Evolutionary conservation across 129 eudicot genomes (phyloP).

Genomic region (Chrysanthemum lavandulifolium): DNA sequence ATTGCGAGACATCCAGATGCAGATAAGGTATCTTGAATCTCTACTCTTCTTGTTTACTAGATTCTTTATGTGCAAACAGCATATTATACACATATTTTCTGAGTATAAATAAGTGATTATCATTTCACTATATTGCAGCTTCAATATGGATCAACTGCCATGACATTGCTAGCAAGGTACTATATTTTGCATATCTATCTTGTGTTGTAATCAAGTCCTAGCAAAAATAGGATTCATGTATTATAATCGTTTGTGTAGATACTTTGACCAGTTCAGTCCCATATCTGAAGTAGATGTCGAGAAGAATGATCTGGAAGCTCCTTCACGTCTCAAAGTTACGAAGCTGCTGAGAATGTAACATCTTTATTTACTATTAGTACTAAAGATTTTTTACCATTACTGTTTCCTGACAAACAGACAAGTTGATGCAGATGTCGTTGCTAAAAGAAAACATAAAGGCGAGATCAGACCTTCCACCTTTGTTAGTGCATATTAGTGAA

Average conservation of each 20-base stretch:
- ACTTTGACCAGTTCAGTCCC: not conserved
- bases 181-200: not conserved
- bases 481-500: conserved; percentile 69
- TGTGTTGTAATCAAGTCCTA: not conserved
- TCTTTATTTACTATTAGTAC: too few species aligned
- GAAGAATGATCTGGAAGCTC: too few species aligned
- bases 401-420: too few species aligned
- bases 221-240: too few species aligned
- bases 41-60: not conserved
- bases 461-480: conserved; percentile 66
- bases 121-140: conserved; percentile 49
- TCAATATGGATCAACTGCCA: conserved; percentile 45
- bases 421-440: too few species aligned
- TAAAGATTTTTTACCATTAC: too few species aligned
- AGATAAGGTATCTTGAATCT: conserved; percentile 55
- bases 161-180: conserved; percentile 76
- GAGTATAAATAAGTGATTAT: not conserved
- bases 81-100: not conserved
- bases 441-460: conserved; percentile 64
- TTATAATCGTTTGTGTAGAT: too few species aligned
- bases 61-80: not conserved
- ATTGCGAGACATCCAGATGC: conserved; percentile 95
- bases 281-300: conserved; percentile 25
- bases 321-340: conserved; percentile 40
- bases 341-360: conserved; percentile 3